Evolutionary conservation across 2,329 filamentous ascomycete species (phyloP), one percentile per base, ranked within the genome.

Genomic region (Grosmannia huntii): DNA sequence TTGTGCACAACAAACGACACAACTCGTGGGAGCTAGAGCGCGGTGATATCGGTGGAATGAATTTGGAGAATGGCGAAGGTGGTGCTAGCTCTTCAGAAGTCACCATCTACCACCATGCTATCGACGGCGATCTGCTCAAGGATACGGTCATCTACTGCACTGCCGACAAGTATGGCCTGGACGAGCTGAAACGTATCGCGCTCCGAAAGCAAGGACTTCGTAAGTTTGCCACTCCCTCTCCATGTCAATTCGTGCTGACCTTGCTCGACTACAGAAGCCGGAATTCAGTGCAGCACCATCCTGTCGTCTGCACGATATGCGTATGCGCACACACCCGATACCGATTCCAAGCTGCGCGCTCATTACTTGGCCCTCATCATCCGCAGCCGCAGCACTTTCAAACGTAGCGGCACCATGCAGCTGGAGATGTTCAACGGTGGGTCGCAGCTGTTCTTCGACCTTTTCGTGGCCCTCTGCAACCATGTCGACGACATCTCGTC

Each of bases 321-420:
- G 23, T 96, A 96, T 69, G 83, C 83, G 66, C 83, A 95, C 72
- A 96, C 91, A 0, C 89, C 90, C 3, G 89, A 95, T 68, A 88
- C 79, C 25, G 91, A 96, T 75, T 92, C 88, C n/a, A 91, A 91
- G 72, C 79, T 96, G 57, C 82, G 91, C 60, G 90, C 90, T 27
- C 90, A 96, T 72, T 96, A 95, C 66, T 83, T 96, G 44, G 90
- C 91, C 21, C 83, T 96, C 68, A 95, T 96, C 72, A 95, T 96
- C 68, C 85, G 90, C 63, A 89, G 86, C 65, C 83, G 91, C 64
- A 81, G 82, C 68, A 95, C 89, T 2, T 96, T 96, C 74, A 96
- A 95, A 78, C 81, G 89, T 58, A 95, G 90, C 71, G 90, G 90
- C 57, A 96, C 90, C 4, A 95, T 96, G 90, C 91, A 96, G 73